Base-by-base conservation (phyloP, 495 filamentous ascomycete species). In the Margaritispora aquatica region DNA sequence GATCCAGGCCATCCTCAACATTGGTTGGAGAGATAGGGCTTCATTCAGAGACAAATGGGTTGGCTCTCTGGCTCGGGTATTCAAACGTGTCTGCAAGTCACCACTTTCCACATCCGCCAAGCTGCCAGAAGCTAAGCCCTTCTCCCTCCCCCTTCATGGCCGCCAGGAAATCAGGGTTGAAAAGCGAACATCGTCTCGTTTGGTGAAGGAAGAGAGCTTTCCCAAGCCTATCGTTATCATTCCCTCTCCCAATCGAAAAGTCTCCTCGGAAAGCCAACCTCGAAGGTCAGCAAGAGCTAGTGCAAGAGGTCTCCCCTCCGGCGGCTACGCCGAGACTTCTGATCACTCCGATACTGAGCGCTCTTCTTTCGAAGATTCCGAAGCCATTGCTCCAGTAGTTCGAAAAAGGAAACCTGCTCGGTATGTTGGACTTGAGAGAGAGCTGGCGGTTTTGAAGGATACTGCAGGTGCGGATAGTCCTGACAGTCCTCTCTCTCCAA, bases 1-100 rank as follows among this genome's bases (percentile, higher is more conserved):
- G 4, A 79, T 96, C 26, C 86, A 86, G 57, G 82, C 85, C 24
- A 90, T 88, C 61, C 71, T 96, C 24, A 68, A 75, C 51, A 85
- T 88, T 50, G 81, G 82, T 20, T 94, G 89, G 88, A 85, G 89
- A 51, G 85, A 91, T 60, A 82, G 92, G 26, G 87, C 85, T 8
- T 77, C 75, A 4, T 84, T 96, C 59, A 80, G 90, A 23, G 82
- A 87, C 59, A 80, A 80, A 59, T 92, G 90, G 87, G 84, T 83
- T 24, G 74, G 76, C 9, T 81, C 75, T 47, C 72, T 96, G 17
- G 74, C 80, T 34, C 71, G 70, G 11, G 80, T 88, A 0, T 96
- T 92, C 66, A 77, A 87, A 22, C 75, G 88, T 13, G 75, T 74
- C 20, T 69, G 68, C 38, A 47, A 69, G 3, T 72, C 82, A 17